Conservation (phyloP, 176 grass and related monocot genomes). For the Aegilops longissima region DNA sequence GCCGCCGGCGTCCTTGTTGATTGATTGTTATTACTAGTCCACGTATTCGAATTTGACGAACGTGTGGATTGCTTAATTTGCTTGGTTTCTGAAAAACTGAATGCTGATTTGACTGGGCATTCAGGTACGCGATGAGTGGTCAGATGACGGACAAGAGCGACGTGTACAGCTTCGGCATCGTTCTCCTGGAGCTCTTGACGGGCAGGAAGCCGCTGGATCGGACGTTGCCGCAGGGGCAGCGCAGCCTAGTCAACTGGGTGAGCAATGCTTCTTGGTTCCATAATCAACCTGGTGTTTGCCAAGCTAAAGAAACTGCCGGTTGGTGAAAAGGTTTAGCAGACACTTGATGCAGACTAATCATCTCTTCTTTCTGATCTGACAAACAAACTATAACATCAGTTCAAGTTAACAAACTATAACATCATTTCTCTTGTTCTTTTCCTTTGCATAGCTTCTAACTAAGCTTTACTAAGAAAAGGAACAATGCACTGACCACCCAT, state of each 20-base stretch:
- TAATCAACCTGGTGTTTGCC: background rate
- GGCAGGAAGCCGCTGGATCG: slow-evolving; percentile 62
- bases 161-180: slow-evolving; percentile 61
- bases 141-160: slow-evolving; percentile 60
- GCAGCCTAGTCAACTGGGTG: slow-evolving; percentile 61
- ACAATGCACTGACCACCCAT: background rate
- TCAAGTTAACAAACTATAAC: background rate
- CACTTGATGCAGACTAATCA: background rate
- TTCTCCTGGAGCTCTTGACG: slow-evolving; percentile 59
- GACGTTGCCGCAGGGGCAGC: slow-evolving; percentile 53
- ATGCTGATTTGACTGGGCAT: background rate
- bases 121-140: slow-evolving; percentile 54
- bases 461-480: background rate
- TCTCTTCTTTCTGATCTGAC: background rate
- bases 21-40: background rate
- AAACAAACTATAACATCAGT: background rate
- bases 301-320: background rate
- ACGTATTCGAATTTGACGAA: background rate
- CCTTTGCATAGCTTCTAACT: background rate
- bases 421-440: background rate
- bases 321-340: background rate
- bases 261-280: background rate
- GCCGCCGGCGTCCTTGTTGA: background rate
- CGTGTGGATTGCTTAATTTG: background rate
- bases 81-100: slow-evolving; percentile 6